Percentiles rank a stretch among this genome's conserved stretches.
phyloP scores from a whole-genome alignment of 495 filamentous ascomycete species.

The Tuber indicum region DNA sequence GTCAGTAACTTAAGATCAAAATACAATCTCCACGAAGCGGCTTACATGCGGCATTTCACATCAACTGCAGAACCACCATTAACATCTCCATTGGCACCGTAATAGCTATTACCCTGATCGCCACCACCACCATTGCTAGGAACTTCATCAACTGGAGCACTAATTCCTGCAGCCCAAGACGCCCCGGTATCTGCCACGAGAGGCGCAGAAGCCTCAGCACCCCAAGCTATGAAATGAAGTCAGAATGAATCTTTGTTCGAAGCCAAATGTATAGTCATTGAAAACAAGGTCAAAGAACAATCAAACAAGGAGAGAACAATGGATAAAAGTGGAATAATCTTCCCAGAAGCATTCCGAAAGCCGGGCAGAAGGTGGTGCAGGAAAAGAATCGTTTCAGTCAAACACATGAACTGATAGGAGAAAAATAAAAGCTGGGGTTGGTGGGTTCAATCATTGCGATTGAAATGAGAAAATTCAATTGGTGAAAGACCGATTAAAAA shows the following conservation, averaged over 20 bases:
- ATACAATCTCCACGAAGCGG: conserved; percentile 11
- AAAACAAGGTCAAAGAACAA: not conserved
- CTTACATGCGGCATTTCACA: conserved; percentile 47
- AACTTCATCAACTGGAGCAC: not conserved
- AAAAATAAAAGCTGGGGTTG: not conserved
- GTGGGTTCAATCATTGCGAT: not conserved
- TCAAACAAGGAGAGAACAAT: not conserved
- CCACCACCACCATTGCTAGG: conserved; percentile 6
- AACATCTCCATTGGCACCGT: not conserved
- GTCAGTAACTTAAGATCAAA: conserved; percentile 9
- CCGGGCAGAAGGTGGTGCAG: not conserved
- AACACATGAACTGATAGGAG: not conserved
- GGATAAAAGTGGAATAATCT: not conserved
- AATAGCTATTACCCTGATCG: conserved; percentile 6
- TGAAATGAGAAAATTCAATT: not conserved
- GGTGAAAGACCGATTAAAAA: not conserved
- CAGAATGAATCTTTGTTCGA: not conserved
- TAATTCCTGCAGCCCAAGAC: not conserved
- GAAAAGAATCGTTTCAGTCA: not conserved
- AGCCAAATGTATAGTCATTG: conserved; percentile 1
- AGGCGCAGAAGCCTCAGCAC: conserved; percentile 38
- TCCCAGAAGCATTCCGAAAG: not conserved
- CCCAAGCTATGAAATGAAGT: conserved; percentile 17
- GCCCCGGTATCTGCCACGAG: not conserved
- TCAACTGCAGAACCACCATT: conserved; percentile 9